Evolutionary conservation across 805 yeast species (phyloP).

Genomic region (Sugiyamaella floridensis): DNA sequence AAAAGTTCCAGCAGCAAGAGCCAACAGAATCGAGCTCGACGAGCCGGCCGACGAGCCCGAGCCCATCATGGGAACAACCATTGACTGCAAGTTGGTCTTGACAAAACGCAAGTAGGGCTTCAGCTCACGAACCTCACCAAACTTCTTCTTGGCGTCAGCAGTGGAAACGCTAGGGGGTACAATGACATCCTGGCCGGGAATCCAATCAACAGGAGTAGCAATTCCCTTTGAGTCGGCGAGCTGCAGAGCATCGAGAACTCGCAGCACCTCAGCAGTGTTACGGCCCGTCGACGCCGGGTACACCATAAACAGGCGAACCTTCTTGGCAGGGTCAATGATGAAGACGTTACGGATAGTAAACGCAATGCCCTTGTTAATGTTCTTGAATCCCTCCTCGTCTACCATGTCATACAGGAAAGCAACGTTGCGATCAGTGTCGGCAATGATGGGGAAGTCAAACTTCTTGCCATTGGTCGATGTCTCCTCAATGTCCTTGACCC

Average conservation of each 20-base stretch:
- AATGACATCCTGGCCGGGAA: slow-evolving; percentile 81
- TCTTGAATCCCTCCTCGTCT: slow-evolving; percentile 75
- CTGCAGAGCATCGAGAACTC: slow-evolving; percentile 86
- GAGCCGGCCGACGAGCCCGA: slow-evolving; percentile 1
- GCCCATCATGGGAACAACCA: background rate
- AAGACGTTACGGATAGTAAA: slow-evolving; percentile 90
- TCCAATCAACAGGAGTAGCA: slow-evolving; percentile 92
- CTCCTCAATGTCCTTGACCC: slow-evolving; percentile 92
- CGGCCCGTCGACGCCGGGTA: slow-evolving; percentile 95
- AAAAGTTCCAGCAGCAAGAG: slow-evolving; percentile 5
- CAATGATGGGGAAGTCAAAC: slow-evolving; percentile 84
- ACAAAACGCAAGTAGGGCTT: slow-evolving; percentile 86
- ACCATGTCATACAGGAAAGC: slow-evolving; percentile 83
- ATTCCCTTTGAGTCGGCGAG: slow-evolving; percentile 65
- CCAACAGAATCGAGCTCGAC: background rate
- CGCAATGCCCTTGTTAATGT: slow-evolving; percentile 63
- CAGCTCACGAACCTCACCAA: slow-evolving; percentile 77
- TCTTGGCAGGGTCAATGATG: slow-evolving; percentile 84
- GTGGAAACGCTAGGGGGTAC: slow-evolving; percentile 81
- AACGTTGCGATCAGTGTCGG: slow-evolving; percentile 78
- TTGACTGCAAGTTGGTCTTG: slow-evolving; percentile 22
- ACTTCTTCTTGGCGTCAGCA: slow-evolving; percentile 71
- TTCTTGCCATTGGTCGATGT: slow-evolving; percentile 58
- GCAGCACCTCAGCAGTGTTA: slow-evolving; percentile 85
- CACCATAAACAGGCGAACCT: slow-evolving; percentile 75